These are phyloP conservation scores for Excoecaria agallocha DNA, from an alignment of 345 rosid species.

Conservation along the genomic window DNA sequence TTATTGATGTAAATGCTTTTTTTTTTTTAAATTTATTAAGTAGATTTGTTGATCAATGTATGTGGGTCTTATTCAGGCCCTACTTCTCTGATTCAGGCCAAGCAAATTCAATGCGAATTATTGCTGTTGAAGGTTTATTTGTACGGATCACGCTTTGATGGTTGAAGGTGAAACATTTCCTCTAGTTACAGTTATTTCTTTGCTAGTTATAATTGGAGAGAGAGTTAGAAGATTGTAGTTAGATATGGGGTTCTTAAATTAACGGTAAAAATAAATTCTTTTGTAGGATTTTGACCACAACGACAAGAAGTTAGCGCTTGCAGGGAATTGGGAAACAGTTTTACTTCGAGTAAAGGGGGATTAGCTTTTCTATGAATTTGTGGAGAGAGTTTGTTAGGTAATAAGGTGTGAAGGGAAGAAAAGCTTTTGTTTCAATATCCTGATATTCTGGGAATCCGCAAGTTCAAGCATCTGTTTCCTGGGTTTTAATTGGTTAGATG, in stretches of 20 bases:
- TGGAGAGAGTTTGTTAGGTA: slow-evolving; percentile 10
- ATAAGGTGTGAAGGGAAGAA: neutral
- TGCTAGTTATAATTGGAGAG: slow-evolving; percentile 27
- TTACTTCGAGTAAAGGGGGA: slow-evolving; percentile 9
- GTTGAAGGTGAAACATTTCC: slow-evolving; percentile 19
- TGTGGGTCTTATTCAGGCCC: slow-evolving; percentile 34
- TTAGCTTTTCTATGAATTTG: neutral
- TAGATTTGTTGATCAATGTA: slow-evolving; percentile 13
- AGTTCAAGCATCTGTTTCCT: neutral
- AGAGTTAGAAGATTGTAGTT: neutral
- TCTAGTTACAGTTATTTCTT: slow-evolving; percentile 8
- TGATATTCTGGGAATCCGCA: slow-evolving; percentile 7
- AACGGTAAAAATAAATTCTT: slow-evolving; percentile 6
- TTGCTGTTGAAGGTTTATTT: slow-evolving; percentile 15
- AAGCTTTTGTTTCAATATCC: neutral
- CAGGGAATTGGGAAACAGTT: slow-evolving; percentile 16
- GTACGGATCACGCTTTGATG: neutral
- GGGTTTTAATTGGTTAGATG: slow-evolving; percentile 2
- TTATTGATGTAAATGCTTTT: slow-evolving; percentile 5
- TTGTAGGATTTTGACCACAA: slow-evolving; percentile 13
- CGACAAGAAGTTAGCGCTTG: neutral
- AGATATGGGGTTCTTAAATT: slow-evolving; percentile 3
- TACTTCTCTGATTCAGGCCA: slow-evolving; percentile 16
- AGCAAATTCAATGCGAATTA: slow-evolving; percentile 30
- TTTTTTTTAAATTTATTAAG: neutral